phyloP scores from a whole-genome alignment of 2,329 filamentous ascomycete genomes.

The Microsporum ferrugineum region DNA sequence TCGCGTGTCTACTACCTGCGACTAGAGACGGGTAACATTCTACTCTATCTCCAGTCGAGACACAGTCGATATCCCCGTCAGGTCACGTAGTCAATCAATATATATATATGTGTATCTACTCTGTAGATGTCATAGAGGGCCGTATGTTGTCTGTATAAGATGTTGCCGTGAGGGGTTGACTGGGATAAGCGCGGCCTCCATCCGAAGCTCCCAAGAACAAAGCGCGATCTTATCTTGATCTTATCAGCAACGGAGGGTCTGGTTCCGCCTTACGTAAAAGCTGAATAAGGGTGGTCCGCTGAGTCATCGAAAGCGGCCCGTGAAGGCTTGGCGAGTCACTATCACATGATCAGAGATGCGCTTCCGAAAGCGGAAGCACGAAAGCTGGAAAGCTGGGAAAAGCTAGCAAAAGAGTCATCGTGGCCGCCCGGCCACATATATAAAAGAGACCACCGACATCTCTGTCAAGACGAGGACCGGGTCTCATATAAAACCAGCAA shows the following conservation, averaged over 20 bases:
- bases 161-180: not conserved
- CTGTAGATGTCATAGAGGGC: not conserved
- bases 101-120: not conserved
- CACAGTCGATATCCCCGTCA: too few species aligned
- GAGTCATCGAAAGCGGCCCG: not conserved
- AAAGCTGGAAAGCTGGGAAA: too few species aligned
- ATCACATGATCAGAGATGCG: not conserved
- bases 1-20: not conserved
- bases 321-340: not conserved
- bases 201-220: not conserved
- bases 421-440: too few species aligned
- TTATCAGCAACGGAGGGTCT: not conserved
- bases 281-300: not conserved
- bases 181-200: constrained; percentile 6
- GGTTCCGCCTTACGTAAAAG: not conserved
- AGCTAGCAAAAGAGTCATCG: too few species aligned
- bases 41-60: not conserved
- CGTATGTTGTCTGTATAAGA: not conserved
- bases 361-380: not conserved
- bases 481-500: too few species aligned
- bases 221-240: not conserved
- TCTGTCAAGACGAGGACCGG: too few species aligned
- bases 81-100: too few species aligned
- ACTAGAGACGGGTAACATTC: not conserved
- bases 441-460: too few species aligned